Evolutionary conservation across 1,284 basidiomycete genomes (phyloP), one percentile per base, ranked within the genome.

Genomic region (Coniferiporia sulphurascens): DNA sequence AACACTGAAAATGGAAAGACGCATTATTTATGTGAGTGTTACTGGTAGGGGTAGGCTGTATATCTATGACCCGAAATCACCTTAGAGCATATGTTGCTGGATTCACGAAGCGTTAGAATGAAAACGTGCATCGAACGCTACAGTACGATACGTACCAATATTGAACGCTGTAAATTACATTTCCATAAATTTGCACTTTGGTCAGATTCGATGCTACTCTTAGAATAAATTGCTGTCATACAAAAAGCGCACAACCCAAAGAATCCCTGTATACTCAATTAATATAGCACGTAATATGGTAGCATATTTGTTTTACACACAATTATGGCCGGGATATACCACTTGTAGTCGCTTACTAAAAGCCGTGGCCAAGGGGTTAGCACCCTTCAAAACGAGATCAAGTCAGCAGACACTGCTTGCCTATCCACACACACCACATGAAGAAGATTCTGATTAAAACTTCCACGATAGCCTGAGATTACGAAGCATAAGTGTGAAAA

Each of bases 371-470:
- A 17, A 52, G 3, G 17, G 3, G 4, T 52, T 32, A 52, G 50
- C n/a, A 17, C 3, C 13, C n/a, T 1, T 22, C 21, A 27, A 15
- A 50, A 8, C 13, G 15, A 22, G 35, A 52, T 4, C 27, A 4
- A 7, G 15, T 34, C 35, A 13, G 17, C 27, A 27, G n/a, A n/a
- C 27, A 9, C 12, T 35, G 22, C 50, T 35, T n/a, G 36, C 50
- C 50, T 27, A 52, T 52, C 50, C 50, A 52, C 22, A 52, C 36
- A 35, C 50, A 27, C 50, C 50, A 52, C 50, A 52, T 52, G 50
- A 52, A 52, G 50, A 52, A 52, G 1, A 36, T 32, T 52, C 50
- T 32, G 12, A 52, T 27, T 8, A 36, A 32, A 19, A 27, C 35
- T 35, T 52, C 50, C 3, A 52, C 50, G 8, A 27, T 15, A 35